Conservation (phyloP, 78 protist species). For the Dictyostelium brefeldianum region DNA sequence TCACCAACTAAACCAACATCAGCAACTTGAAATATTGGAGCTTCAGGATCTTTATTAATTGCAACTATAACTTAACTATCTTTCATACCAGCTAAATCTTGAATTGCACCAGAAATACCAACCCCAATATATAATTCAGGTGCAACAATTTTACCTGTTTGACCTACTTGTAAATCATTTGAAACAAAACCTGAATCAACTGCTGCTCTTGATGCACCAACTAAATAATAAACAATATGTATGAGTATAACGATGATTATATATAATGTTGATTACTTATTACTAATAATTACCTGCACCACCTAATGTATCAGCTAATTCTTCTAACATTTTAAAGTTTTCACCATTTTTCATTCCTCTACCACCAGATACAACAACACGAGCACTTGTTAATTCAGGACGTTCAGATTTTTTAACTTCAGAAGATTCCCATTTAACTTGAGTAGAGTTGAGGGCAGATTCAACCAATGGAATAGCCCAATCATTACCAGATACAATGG, state of each 20-base stretch:
- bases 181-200: constrained; percentile 97
- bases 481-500: constrained; percentile 22
- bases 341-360: constrained; percentile 96
- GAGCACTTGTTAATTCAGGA: constrained; percentile 96
- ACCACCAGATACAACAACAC: constrained; percentile 96
- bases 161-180: constrained; percentile 98
- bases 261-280: not conserved
- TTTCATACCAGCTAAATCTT: constrained; percentile 99
- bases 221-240: constrained; percentile 37
- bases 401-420: constrained; percentile 91
- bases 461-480: constrained; percentile 62
- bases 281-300: constrained; percentile 89
- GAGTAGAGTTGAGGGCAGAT: not conserved
- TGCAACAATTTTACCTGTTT: constrained; percentile 98
- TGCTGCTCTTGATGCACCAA: constrained; percentile 99
- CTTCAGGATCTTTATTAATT: constrained; percentile 98
- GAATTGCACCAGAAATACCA: constrained; percentile 99
- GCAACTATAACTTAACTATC: constrained; percentile 98
- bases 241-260: not conserved
- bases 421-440: constrained; percentile 57
- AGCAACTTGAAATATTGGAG: constrained; percentile 93
- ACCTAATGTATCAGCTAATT: constrained; percentile 95
- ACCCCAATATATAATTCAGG: constrained; percentile 98
- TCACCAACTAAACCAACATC: constrained; percentile 94
- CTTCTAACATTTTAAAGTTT: constrained; percentile 95